Evolutionary conservation across 176 grass and related monocot genomes (phyloP).

Genomic region (Coix lacrymajobi): DNA sequence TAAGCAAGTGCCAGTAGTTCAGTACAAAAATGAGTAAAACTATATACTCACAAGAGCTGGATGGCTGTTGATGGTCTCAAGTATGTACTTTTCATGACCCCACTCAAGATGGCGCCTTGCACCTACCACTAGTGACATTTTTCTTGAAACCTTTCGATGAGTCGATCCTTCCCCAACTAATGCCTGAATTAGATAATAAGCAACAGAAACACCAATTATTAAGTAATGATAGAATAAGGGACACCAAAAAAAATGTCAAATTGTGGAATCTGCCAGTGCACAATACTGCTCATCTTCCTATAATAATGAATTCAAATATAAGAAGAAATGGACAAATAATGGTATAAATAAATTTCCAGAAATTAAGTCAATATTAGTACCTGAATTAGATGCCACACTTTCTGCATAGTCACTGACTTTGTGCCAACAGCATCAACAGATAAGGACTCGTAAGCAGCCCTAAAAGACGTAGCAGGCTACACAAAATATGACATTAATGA

Average conservation of each 20-base stretch:
- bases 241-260: conserved; percentile 2
- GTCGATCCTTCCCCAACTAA: conserved; percentile 70
- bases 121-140: conserved; percentile 78
- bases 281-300: neutral
- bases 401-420: conserved; percentile 90
- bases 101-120: conserved; percentile 91
- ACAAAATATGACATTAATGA: conserved; percentile 40
- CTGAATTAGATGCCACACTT: conserved; percentile 95
- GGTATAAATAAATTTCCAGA: neutral
- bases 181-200: conserved; percentile 56
- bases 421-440: conserved; percentile 54
- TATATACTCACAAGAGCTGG: conserved; percentile 59
- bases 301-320: neutral
- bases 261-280: neutral
- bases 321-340: neutral
- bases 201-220: neutral
- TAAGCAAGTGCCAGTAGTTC: neutral
- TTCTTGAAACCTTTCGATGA: conserved; percentile 61
- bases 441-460: conserved; percentile 69
- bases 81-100: conserved; percentile 93
- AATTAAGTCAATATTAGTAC: conserved; percentile 32
- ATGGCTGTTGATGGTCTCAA: conserved; percentile 88
- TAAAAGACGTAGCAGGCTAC: conserved; percentile 81
- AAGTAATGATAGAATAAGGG: conserved; percentile 8
- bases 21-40: conserved; percentile 7